Evolutionary conservation across 2,329 filamentous ascomycete species (phyloP), one percentile per base, ranked within the genome.

Genomic region (Rhytidhysteron rufulum): DNA sequence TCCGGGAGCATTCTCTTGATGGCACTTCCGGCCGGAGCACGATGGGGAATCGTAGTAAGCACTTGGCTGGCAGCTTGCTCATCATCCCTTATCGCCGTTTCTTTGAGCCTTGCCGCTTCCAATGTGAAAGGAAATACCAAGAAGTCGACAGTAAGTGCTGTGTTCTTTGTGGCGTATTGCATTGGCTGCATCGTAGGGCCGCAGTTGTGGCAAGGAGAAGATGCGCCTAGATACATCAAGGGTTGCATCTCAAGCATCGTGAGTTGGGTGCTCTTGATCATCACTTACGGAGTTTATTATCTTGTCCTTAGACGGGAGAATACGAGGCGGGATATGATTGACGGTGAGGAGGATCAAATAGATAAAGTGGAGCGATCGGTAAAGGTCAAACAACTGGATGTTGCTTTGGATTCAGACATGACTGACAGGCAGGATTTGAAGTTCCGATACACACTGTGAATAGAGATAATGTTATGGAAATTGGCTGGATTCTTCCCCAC

Each of bases 41-140:
- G 66, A 29, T 77, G 73, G 73, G 70, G 69, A 4, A 64, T 75
- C 42, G 72, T 76, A 16, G 66, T 68, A 2, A 63, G 69, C 0
- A 66, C 71, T 0, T 77, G 73, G 73, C 55, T 76, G 19, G 61
- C 68, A 19, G 71, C 68, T 2, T 69, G 66, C 39, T 34, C 32
- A 71, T 73, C 42, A 68, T 68, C 7, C 58, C 65, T 20, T 52
- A 65, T 67, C 64, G 3, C 65, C 72, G 17, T 59, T 72, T 1
- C 60, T 74, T 22, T 46, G 7, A 68, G 62, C 2, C 61, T 75
- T 2, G 63, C 60, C 2, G 71, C 72, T 0, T 75, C 71, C 3
- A 76, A 76, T 40, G 65, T 75, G 19, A 72, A 73, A 37, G 72
- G 74, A 0, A 76, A 76, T 50, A 76, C 73, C 1, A 77, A 76